Base-by-base conservation (phyloP, 2,329 filamentous ascomycete species). In the Nemania sp. region DNA sequence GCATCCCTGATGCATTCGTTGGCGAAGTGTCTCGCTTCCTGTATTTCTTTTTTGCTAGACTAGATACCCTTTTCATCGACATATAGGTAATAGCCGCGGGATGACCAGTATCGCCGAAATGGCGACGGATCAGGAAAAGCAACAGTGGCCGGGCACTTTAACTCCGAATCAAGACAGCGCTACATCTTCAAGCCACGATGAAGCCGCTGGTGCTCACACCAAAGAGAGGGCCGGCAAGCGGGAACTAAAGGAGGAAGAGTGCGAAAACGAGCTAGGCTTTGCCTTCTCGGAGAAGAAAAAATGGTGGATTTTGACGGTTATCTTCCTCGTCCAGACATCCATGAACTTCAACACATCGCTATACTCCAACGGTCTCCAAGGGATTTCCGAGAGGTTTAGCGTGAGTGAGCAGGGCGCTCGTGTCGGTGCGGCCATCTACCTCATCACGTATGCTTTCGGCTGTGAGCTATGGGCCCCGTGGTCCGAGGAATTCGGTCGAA, bases 381-480 rank as follows among this genome's bases (percentile, higher is more conserved):
- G 90, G 24, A 92, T 93, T 60, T 83, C 87, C 0, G 82, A 89
- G 20, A 85, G 93, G 68, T 96, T 92, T 71, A 73, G 80, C 59
- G 89, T 95, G 68, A 92, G 89, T 69, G 82, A 82, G 38, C 91
- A 93, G 78, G 89, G 87, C 6, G 92, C 90, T 5, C 88, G 92
- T 63, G 87, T 88, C 67, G 93, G 92, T 77, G 91, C 92, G 67
- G 91, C 92, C 81, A 88, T 94, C 70, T 96, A 95, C 81, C 81
- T 96, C 51, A 86, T 96, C 56, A 79, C 90, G 2, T 96, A 96
- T 78, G 93, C 92, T 43, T 95, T 96, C 77, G 93, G 93, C 38
- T 96, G 93, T 78, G 93, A 96, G 80, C 84, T 95, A 0, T 96
- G 93, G 93, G 93, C 93, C 0, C 93, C 93, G 0, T 96, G 93